Evolutionary conservation across 2,329 filamentous ascomycete genomes (phyloP).

Genomic region (Arachnomyces sp.): DNA sequence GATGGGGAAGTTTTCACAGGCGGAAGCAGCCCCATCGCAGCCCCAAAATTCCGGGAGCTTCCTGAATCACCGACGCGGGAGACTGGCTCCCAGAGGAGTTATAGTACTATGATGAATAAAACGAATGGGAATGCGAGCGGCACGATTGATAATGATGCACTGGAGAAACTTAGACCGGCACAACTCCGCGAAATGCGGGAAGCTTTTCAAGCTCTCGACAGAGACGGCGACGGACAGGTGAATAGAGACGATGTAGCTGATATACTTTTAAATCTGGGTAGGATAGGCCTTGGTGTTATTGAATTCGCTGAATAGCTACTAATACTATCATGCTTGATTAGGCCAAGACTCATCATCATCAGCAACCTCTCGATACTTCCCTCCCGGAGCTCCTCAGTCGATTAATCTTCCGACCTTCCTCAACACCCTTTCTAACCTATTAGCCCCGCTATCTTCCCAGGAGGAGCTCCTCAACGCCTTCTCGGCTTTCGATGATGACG

Average conservation of each 20-base stretch:
- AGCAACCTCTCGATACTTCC: constrained; percentile 75
- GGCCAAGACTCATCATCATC: constrained; percentile 65
- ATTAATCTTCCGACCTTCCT: constrained; percentile 81
- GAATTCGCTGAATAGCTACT: constrained; percentile 9
- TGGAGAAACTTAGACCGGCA: constrained; percentile 58
- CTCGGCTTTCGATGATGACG: constrained; percentile 90
- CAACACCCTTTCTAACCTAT: constrained; percentile 65
- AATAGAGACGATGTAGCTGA: constrained; percentile 75
- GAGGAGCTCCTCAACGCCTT: constrained; percentile 82
- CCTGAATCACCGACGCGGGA: constrained; percentile 33
- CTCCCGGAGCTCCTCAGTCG: constrained; percentile 59
- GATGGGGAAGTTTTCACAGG: constrained; percentile 30
- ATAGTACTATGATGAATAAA: constrained; percentile 22
- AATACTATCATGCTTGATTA: constrained; percentile 23
- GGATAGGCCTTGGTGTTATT: constrained; percentile 7
- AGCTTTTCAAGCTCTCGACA: constrained; percentile 86
- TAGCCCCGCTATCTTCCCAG: constrained; percentile 66
- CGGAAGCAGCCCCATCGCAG: constrained; percentile 22
- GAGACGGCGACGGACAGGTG: constrained; percentile 76
- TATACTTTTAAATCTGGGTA: constrained; percentile 78
- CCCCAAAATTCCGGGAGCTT: constrained; percentile 30
- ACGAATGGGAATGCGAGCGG: constrained; percentile 16
- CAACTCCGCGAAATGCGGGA: constrained; percentile 84
- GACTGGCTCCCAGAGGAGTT: constrained; percentile 19
- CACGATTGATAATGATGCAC: constrained; percentile 17